These are phyloP conservation scores for Cercospora berteroae DNA, from an alignment of 2,329 filamentous ascomycete genomes.

Conservation along the genomic window DNA sequence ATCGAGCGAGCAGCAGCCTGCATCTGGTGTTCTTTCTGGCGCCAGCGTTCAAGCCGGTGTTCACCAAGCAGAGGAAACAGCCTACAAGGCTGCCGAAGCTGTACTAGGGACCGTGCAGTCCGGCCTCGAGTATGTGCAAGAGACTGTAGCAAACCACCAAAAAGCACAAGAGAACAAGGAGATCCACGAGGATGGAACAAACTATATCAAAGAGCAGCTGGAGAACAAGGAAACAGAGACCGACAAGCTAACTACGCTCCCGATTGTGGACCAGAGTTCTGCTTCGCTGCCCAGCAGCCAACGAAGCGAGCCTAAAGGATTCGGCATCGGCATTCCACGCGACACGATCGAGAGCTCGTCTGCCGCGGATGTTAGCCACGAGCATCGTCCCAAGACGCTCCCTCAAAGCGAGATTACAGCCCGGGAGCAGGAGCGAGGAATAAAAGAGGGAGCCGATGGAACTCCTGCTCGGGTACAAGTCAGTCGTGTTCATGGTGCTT, in stretches of 20 bases:
- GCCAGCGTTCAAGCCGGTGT: not conserved
- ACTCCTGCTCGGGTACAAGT: not conserved
- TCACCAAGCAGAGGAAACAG: not conserved
- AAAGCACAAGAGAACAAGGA: conserved; percentile 11
- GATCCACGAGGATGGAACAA: conserved; percentile 10
- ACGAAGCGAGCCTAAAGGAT: not conserved
- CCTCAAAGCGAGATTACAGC: not conserved
- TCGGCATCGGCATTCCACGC: not conserved
- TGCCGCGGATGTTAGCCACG: not conserved
- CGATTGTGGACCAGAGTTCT: not conserved
- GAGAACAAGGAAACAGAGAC: not conserved
- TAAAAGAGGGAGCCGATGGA: not conserved
- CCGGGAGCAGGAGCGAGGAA: not conserved
- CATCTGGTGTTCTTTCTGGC: not conserved
- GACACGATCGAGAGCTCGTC: conserved; percentile 1
- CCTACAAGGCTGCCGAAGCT: conserved; percentile 1
- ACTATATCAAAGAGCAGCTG: conserved; percentile 14
- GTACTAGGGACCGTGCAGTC: not conserved
- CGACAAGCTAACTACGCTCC: not conserved
- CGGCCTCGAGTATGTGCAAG: not conserved
- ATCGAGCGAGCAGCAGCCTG: not conserved
- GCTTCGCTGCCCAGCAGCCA: not conserved
- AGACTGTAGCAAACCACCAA: not conserved
- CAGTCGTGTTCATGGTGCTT: not conserved
- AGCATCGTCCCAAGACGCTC: conserved; percentile 2